phyloP scores from a whole-genome alignment of 495 filamentous ascomycete genomes.

The Podospora pseudoanserina region DNA sequence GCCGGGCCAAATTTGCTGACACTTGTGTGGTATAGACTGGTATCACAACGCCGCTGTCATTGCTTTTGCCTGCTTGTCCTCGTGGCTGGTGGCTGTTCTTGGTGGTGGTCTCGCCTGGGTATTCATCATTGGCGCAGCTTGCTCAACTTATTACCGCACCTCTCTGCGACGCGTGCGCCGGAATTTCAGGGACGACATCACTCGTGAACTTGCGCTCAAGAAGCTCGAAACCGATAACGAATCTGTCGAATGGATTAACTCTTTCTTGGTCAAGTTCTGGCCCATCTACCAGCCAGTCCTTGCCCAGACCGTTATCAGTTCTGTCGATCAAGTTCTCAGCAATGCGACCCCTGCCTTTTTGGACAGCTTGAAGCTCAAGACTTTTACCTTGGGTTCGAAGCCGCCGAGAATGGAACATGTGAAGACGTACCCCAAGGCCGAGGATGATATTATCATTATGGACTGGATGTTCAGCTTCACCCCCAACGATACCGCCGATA shows the following conservation, averaged over 20 bases:
- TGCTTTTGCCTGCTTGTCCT: conserved; percentile 83
- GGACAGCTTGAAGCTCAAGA: conserved; percentile 86
- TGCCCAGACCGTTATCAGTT: conserved; percentile 83
- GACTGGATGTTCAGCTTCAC: conserved; percentile 99
- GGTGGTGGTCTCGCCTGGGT: conserved; percentile 93
- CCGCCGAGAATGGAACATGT: conserved; percentile 95
- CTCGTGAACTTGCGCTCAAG: conserved; percentile 85
- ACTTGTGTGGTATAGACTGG: conserved; percentile 63
- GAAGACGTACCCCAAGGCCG: conserved; percentile 94
- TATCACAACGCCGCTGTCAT: conserved; percentile 95
- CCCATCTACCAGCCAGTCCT: conserved; percentile 95
- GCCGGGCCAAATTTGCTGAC: too few relatives aligned
- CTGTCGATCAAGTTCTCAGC: conserved; percentile 93
- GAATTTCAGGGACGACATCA: conserved; percentile 93
- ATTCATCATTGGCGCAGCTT: conserved; percentile 84
- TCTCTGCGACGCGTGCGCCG: conserved; percentile 89
- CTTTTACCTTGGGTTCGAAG: conserved; percentile 89
- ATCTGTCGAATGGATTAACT: conserved; percentile 98
- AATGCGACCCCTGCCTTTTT: conserved; percentile 86
- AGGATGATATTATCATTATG: conserved; percentile 95
- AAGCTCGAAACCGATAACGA: conserved; percentile 89
- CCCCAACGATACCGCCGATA: conserved; percentile 85
- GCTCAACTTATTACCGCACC: conserved; percentile 94
- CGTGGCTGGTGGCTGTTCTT: conserved; percentile 83
- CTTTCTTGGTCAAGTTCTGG: conserved; percentile 98